Conservation (phyloP, 1,139 yeast genomes). For the Taphrina deformans region DNA sequence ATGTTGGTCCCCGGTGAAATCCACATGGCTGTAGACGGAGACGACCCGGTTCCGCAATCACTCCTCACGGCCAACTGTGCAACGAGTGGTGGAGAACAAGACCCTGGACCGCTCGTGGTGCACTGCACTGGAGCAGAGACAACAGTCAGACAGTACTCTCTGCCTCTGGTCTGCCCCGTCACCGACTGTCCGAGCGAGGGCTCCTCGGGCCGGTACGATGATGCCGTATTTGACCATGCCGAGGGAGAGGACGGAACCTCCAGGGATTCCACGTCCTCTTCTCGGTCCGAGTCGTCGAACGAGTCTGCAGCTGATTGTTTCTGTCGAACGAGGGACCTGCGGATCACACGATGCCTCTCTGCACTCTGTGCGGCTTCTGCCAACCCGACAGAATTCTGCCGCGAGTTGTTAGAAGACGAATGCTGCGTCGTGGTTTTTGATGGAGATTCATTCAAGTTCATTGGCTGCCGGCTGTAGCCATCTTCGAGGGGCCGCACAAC, state of each 20-base stretch:
- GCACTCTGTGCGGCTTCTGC: not conserved
- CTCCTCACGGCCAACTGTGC: slow-evolving; percentile 5
- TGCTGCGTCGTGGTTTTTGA: not conserved
- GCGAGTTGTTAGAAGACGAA: not conserved
- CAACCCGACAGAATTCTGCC: not conserved
- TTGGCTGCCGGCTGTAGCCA: not conserved
- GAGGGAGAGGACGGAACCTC: slow-evolving; percentile 4
- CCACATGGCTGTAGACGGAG: not conserved
- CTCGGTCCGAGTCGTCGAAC: not conserved
- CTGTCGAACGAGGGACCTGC: not conserved
- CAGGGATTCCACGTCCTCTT: not conserved
- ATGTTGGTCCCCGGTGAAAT: not conserved
- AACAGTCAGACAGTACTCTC: slow-evolving; percentile 3
- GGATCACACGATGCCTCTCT: not conserved
- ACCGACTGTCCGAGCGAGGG: not conserved
- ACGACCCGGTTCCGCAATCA: not conserved
- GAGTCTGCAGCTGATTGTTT: not conserved
- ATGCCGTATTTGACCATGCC: slow-evolving; percentile 2
- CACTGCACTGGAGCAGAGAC: slow-evolving; percentile 14
- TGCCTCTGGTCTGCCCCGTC: not conserved
- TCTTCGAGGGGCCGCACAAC: too few relatives aligned
- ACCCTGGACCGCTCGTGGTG: slow-evolving; percentile 13
- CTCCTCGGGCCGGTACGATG: not conserved
- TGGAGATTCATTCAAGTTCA: not conserved
- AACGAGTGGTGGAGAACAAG: slow-evolving; percentile 15